Conservation (phyloP, 805 yeast genomes). For the Maudiozyma barnettii region DNA sequence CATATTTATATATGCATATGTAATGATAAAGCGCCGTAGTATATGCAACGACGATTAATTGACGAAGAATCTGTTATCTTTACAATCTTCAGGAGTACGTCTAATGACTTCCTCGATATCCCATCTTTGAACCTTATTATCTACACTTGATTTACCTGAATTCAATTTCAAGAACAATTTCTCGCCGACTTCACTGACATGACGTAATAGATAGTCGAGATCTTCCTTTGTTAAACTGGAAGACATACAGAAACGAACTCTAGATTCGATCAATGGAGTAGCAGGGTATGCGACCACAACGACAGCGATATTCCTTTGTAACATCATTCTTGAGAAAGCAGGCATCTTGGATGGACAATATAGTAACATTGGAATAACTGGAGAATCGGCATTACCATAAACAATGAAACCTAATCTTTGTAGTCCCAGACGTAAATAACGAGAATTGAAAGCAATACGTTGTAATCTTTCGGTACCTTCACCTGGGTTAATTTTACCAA, state of each 20-base stretch:
- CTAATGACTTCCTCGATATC: constrained; percentile 66
- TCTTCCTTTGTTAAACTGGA: constrained; percentile 90
- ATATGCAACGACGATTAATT: not conserved
- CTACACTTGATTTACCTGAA: constrained; percentile 66
- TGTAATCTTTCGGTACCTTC: constrained; percentile 88
- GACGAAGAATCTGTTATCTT: constrained; percentile 31
- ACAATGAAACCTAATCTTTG: constrained; percentile 90
- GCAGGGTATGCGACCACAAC: constrained; percentile 98
- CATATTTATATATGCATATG: not conserved
- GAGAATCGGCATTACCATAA: constrained; percentile 92
- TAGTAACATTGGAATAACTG: constrained; percentile 81
- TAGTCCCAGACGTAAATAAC: constrained; percentile 84
- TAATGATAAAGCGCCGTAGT: too few relatives aligned
- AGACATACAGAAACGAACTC: constrained; percentile 89
- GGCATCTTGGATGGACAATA: constrained; percentile 94
- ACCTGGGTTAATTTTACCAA: constrained; percentile 79
- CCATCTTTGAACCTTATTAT: constrained; percentile 70
- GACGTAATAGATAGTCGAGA: constrained; percentile 66
- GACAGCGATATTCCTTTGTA: constrained; percentile 75
- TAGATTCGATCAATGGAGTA: constrained; percentile 79
- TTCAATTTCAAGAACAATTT: constrained; percentile 62
- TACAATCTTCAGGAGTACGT: constrained; percentile 58
- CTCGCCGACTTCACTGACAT: constrained; percentile 72
- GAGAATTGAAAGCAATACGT: constrained; percentile 90
- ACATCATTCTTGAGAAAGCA: constrained; percentile 74